phyloP scores from a whole-genome alignment of 1,139 yeast genomes.

The Magnusiomyces magnusii region DNA sequence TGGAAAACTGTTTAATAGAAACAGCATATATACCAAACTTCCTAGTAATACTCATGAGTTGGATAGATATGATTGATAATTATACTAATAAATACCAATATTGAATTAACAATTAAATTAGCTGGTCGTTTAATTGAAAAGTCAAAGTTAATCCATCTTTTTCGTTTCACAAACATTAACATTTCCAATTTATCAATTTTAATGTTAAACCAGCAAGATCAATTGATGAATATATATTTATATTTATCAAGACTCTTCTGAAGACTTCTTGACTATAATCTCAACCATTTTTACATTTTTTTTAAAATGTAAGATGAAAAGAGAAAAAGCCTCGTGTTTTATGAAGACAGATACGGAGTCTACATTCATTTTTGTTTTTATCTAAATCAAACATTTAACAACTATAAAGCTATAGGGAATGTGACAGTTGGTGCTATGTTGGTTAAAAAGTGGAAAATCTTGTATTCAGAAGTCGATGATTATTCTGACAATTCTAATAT shows the following conservation, averaged over 20 bases:
- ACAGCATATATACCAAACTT: constrained; percentile 12
- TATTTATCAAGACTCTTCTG: constrained; percentile 14
- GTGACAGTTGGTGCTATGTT: too few species aligned
- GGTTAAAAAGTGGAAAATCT: too few species aligned
- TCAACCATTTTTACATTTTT: background rate
- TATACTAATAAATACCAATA: background rate
- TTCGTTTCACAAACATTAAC: background rate
- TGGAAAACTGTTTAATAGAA: background rate
- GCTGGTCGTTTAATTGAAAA: background rate
- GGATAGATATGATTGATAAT: background rate
- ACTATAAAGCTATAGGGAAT: too few species aligned
- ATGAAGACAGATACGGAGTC: constrained; percentile 27
- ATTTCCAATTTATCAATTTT: background rate
- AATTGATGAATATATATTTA: background rate
- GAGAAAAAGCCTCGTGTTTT: constrained; percentile 16
- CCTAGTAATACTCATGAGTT: constrained; percentile 16
- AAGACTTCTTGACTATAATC: constrained; percentile 20
- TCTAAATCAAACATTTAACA: background rate
- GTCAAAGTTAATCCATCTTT: background rate
- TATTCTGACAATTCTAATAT: too few species aligned
- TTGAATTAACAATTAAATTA: background rate
- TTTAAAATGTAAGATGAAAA: too few species aligned
- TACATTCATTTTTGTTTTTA: constrained; percentile 14
- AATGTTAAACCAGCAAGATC: background rate
- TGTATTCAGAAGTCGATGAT: too few species aligned